A percentile compares a stretch with the other conserved stretches of the same genome.
These are phyloP conservation scores for Atkinsonella texensis DNA, from an alignment of 2,329 filamentous ascomycete species.

Conservation along the genomic window DNA sequence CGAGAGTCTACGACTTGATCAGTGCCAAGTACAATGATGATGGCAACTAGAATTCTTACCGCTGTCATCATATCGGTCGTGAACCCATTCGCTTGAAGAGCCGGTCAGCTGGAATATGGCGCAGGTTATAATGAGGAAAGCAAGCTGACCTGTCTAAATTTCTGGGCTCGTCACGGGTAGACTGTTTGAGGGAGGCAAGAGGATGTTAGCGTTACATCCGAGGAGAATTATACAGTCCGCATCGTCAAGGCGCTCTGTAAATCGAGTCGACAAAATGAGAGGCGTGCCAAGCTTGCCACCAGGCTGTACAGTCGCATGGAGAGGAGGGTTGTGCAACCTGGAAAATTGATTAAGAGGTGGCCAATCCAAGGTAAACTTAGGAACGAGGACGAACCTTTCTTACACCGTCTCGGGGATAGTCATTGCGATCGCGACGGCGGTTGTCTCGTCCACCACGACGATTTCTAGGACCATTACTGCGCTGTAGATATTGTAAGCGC, in stretches of 20 bases:
- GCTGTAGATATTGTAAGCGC: conserved; percentile 10
- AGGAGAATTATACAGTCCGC: conserved; percentile 18
- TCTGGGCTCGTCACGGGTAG: conserved; percentile 49
- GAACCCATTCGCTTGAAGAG: conserved; percentile 70
- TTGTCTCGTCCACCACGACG: conserved; percentile 24
- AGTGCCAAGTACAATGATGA: conserved; percentile 7
- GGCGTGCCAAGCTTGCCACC: conserved; percentile 18
- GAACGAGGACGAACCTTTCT: conserved; percentile 58
- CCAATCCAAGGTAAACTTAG: neutral
- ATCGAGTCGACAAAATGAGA: conserved; percentile 18
- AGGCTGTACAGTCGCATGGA: conserved; percentile 12
- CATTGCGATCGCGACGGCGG: conserved; percentile 23
- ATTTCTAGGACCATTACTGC: conserved; percentile 24
- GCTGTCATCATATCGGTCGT: conserved; percentile 76
- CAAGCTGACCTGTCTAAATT: conserved; percentile 55
- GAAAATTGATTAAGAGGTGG: conserved; percentile 3
- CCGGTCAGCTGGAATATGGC: conserved; percentile 14
- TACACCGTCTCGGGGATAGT: conserved; percentile 68
- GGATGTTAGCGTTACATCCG: conserved; percentile 19
- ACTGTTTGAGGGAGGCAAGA: conserved; percentile 35
- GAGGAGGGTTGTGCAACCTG: conserved; percentile 25
- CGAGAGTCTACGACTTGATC: conserved; percentile 23
- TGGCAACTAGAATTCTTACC: conserved; percentile 27
- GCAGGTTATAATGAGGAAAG: conserved; percentile 7
- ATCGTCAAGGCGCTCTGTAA: conserved; percentile 18